Evolutionary conservation across 257 asterid genomes (phyloP).

Genomic region (Solanum paucissectum): DNA sequence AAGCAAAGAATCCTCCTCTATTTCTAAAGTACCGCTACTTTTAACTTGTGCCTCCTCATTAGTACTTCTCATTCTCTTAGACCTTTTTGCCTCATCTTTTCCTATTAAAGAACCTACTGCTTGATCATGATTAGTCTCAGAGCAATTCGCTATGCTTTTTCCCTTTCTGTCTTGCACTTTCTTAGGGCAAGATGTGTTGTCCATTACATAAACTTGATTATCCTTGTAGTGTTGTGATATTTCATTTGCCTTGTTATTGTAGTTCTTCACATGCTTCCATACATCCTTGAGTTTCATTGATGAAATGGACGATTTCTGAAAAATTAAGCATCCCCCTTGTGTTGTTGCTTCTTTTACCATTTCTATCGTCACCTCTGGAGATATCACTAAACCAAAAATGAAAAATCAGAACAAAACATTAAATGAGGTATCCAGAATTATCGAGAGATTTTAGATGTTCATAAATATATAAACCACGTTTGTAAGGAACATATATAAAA

Average conservation of each 20-base stretch:
- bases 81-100: too few relatives aligned
- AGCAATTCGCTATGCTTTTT: too few relatives aligned
- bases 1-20: not conserved
- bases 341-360: conserved; percentile 19
- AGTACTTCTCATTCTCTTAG: not conserved
- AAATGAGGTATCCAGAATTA: not conserved
- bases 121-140: too few relatives aligned
- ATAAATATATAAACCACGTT: not conserved
- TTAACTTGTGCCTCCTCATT: not conserved
- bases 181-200: not conserved
- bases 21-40: not conserved
- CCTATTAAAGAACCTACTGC: too few relatives aligned
- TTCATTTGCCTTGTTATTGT: not conserved
- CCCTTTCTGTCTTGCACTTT: too few relatives aligned
- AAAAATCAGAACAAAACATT: not conserved
- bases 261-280: conserved; percentile 25
- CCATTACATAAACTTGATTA: not conserved
- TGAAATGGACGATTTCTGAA: conserved; percentile 23
- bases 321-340: conserved; percentile 26
- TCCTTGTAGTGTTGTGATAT: not conserved
- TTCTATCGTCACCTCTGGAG: conserved; percentile 5
- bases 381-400: conserved; percentile 14
- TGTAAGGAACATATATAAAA: too few relatives aligned
- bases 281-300: conserved; percentile 19
- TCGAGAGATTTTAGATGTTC: not conserved